These are phyloP conservation scores for Helichrysum umbraculigerum DNA, from an alignment of 129 eudicot genomes.

Conservation along the genomic window DNA sequence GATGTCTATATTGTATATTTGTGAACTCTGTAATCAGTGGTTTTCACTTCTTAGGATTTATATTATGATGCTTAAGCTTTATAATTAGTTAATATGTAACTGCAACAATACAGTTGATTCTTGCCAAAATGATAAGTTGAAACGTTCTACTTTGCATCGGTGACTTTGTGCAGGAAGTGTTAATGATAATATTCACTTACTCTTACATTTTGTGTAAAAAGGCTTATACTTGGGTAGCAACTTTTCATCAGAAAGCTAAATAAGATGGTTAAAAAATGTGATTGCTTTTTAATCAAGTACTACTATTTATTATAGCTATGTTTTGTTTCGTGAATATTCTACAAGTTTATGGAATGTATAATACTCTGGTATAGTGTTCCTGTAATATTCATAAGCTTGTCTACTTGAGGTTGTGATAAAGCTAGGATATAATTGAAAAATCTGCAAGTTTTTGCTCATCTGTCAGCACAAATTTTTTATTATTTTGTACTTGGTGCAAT, in stretches of 20 bases:
- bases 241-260: background rate
- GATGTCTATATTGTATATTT: slow-evolving; percentile 1
- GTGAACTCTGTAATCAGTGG: background rate
- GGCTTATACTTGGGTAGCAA: no score
- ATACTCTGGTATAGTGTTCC: no score
- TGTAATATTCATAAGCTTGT: background rate
- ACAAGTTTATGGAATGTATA: background rate
- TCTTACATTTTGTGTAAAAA: background rate
- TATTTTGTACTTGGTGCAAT: background rate
- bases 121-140: background rate
- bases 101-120: background rate
- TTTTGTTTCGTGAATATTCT: background rate
- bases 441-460: background rate
- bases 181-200: background rate
- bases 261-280: background rate
- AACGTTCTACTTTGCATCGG: background rate
- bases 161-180: background rate
- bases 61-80: background rate
- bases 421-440: background rate
- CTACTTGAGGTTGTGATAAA: background rate
- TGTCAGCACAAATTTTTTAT: no score
- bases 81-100: background rate
- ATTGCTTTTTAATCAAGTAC: no score
- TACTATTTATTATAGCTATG: no score
- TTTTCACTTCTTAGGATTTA: background rate